These are phyloP conservation scores for Poa pratensis DNA, from an alignment of 176 grass and related monocot genomes.

Conservation along the genomic window DNA sequence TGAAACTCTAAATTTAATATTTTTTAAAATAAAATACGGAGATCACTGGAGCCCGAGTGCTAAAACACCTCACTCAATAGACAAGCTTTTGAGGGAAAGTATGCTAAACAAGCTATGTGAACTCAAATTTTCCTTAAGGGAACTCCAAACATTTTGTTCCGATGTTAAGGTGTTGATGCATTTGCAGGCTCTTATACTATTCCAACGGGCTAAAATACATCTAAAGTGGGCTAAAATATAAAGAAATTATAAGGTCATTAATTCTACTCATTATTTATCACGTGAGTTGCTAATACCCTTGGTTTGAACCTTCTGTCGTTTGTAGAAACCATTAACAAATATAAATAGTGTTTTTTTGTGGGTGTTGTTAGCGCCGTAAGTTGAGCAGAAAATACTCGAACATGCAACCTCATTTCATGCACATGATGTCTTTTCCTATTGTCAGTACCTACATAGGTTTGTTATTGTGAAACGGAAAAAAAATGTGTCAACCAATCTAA, in stretches of 20 bases:
- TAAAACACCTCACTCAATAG: too few species aligned
- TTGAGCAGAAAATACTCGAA: constrained; percentile 13
- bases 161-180: neutral
- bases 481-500: neutral
- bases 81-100: neutral
- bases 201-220: neutral
- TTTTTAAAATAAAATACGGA: too few species aligned
- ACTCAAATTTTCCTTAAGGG: neutral
- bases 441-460: neutral
- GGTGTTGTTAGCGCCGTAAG: neutral
- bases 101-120: neutral
- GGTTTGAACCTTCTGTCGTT: neutral
- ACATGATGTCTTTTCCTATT: constrained; percentile 27
- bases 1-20: too few species aligned
- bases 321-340: neutral
- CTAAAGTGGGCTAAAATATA: neutral
- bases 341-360: neutral
- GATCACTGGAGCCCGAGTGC: too few species aligned
- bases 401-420: constrained; percentile 41
- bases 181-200: neutral
- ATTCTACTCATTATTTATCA: neutral
- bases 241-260: neutral
- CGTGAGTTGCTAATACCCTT: neutral
- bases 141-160: neutral
- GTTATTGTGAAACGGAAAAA: neutral